Base-by-base conservation (phyloP, 1,139 yeast species). In the Zygoascus sp. region DNA sequence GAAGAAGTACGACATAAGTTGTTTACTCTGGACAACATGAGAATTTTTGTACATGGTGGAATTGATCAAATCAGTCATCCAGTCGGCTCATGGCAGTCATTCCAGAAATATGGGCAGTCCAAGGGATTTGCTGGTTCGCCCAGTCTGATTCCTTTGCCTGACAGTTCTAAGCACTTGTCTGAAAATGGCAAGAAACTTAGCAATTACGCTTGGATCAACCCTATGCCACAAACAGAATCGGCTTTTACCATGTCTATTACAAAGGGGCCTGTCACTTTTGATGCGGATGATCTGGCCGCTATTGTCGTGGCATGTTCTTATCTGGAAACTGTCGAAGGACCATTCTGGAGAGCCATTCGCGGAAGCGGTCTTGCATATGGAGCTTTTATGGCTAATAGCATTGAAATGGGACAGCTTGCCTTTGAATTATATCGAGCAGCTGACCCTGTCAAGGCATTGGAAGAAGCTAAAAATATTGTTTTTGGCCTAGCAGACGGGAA, bases 281-380 rank as follows among this genome's bases (percentile, higher is more conserved):
- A 73, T 23, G 75, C 83, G 48, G 75, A 76, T 13, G 97, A 90
- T 58, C 71, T 81, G 35, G 81, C 85, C 46, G 81, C 82, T 22
- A 74, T 92, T 41, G 76, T 83, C 0, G 73, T 92, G 17, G 88
- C 92, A 6, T 75, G 84, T 9, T 90, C 85, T 50, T 85, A 82
- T 59, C 71, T 94, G 51, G 83, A 83, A 56, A 85, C 90, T 23
- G 88, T 88, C 20, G 99, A 94, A 65, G 99, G 99, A 1, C 97
- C 98, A 32, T 83, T 92, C 56, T 92, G 98, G 97, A 78, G 89
- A 60, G 96, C 94, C 44, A 86, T 94, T 35, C 79, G 99, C 66
- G 99, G 99, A 34, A 78, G 90, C 1, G 99, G 99, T 1, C 72
- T 88, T 46, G 97, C 97, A 0, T 94, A 94, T 64, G 97, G 97